Evolutionary conservation across 2,329 filamentous ascomycete species (phyloP).

Genomic region (Venturia oleaginea): DNA sequence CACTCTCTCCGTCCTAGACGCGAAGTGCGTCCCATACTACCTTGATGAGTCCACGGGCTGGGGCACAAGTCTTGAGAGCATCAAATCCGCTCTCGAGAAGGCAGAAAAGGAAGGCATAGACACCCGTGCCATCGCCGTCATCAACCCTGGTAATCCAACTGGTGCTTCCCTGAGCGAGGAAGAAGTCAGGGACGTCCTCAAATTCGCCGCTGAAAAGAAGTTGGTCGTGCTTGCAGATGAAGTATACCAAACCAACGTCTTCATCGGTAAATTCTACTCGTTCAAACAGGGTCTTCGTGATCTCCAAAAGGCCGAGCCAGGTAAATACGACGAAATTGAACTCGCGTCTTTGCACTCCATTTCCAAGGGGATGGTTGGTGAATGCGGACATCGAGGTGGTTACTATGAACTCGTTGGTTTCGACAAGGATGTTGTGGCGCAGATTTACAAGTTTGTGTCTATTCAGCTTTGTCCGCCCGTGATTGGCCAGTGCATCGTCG

Average conservation of each 20-base stretch:
- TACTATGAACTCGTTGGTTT: conserved; percentile 97
- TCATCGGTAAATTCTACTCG: conserved; percentile 84
- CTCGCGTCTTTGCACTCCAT: conserved; percentile 86
- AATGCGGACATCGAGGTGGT: conserved; percentile 94
- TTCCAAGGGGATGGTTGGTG: conserved; percentile 97
- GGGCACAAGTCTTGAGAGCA: conserved; percentile 77
- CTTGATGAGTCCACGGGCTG: conserved; percentile 79
- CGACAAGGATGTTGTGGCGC: conserved; percentile 70
- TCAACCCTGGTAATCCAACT: conserved; percentile 97
- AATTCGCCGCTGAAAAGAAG: conserved; percentile 75
- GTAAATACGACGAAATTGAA: conserved; percentile 76
- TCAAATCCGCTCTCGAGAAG: conserved; percentile 63
- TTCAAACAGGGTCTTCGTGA: conserved; percentile 85
- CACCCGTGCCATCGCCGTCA: conserved; percentile 87
- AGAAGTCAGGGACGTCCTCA: conserved; percentile 76
- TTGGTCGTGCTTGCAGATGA: conserved; percentile 92
- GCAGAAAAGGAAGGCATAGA: conserved; percentile 72
- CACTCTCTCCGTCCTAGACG: conserved; percentile 75
- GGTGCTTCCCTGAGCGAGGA: conserved; percentile 72
- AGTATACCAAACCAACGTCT: conserved; percentile 99
- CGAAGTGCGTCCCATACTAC: conserved; percentile 84
- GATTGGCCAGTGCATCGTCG: conserved; percentile 89
- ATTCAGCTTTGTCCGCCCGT: conserved; percentile 96
- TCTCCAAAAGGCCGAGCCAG: conserved; percentile 59
- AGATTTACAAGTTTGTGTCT: conserved; percentile 98